A percentile compares a stretch with the other conserved stretches of the same genome.
Conservation (phyloP, 2,329 filamentous ascomycete genomes). For the Colletotrichum paranaense region DNA sequence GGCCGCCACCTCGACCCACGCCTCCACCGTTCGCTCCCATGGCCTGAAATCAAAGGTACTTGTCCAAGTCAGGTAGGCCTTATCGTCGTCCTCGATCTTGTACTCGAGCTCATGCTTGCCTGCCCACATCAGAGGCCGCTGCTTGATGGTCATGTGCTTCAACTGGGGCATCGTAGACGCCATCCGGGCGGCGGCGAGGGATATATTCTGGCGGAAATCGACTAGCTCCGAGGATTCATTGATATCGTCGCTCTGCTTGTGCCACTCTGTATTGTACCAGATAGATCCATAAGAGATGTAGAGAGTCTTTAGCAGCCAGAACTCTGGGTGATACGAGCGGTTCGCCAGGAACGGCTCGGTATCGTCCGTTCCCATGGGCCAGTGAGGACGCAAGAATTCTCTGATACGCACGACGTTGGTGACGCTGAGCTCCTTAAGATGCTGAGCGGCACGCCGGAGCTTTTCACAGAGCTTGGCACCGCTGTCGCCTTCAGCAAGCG, state of each 20-base stretch:
- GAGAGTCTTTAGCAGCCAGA: slow-evolving; percentile 32
- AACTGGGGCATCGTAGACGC: slow-evolving; percentile 39
- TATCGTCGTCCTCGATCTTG: slow-evolving; percentile 6
- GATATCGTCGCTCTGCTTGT: slow-evolving; percentile 36
- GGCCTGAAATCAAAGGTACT: slow-evolving; percentile 40
- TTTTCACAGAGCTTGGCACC: slow-evolving; percentile 31
- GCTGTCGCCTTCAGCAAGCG: slow-evolving; percentile 35
- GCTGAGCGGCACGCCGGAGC: slow-evolving; percentile 29
- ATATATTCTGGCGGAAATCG: slow-evolving; percentile 38
- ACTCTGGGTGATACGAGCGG: slow-evolving; percentile 19
- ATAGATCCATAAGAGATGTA: slow-evolving; percentile 38
- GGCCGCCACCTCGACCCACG: slow-evolving; percentile 38
- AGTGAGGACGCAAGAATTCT: slow-evolving; percentile 36
- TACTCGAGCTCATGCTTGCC: slow-evolving; percentile 39
- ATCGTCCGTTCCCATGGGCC: slow-evolving; percentile 34
- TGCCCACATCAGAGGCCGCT: slow-evolving; percentile 40
- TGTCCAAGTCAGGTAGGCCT: slow-evolving; percentile 32
- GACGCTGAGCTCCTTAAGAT: slow-evolving; percentile 35
- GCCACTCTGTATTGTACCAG: slow-evolving; percentile 38
- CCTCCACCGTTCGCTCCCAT: slow-evolving; percentile 37
- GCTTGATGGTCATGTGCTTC: slow-evolving; percentile 34
- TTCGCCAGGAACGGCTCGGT: slow-evolving; percentile 25
- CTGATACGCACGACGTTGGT: slow-evolving; percentile 37
- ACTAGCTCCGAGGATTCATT: slow-evolving; percentile 36
- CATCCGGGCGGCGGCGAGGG: slow-evolving; percentile 38